A percentile compares a stretch with the other conserved stretches of the same genome.
These are phyloP conservation scores for Rosellinia necatrix DNA, from an alignment of 2,329 filamentous ascomycete genomes.

Conservation along the genomic window DNA sequence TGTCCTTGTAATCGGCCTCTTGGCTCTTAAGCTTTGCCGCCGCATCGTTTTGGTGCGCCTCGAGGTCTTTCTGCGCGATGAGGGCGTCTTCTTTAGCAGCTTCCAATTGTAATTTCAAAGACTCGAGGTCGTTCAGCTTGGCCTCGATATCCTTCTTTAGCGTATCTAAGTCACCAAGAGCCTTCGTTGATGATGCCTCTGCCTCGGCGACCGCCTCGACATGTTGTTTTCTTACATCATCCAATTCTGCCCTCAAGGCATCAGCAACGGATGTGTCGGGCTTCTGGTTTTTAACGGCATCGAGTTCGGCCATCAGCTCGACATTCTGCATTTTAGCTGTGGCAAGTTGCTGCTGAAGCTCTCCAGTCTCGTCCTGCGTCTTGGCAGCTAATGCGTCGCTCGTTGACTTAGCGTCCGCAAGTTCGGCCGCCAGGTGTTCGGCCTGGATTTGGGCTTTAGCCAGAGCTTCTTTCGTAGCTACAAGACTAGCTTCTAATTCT, in stretches of 20 bases:
- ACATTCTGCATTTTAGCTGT: slow-evolving; percentile 65
- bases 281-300: slow-evolving; percentile 60
- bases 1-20: slow-evolving; percentile 64
- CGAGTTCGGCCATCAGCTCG: slow-evolving; percentile 63
- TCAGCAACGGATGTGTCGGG: slow-evolving; percentile 61
- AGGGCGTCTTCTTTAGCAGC: slow-evolving; percentile 41
- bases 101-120: slow-evolving; percentile 51
- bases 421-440: slow-evolving; percentile 41
- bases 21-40: slow-evolving; percentile 59
- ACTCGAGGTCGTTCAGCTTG: slow-evolving; percentile 40
- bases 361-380: slow-evolving; percentile 53
- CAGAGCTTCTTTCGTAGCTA: slow-evolving; percentile 41
- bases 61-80: slow-evolving; percentile 57
- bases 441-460: slow-evolving; percentile 39
- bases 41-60: slow-evolving; percentile 55
- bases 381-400: slow-evolving; percentile 47
- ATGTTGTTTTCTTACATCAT: slow-evolving; percentile 52
- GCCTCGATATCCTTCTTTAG: slow-evolving; percentile 41
- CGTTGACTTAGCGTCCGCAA: slow-evolving; percentile 42
- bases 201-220: slow-evolving; percentile 49
- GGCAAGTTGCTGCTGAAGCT: slow-evolving; percentile 58
- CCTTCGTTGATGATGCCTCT: slow-evolving; percentile 41
- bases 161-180: slow-evolving; percentile 36
- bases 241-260: slow-evolving; percentile 55
- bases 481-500: slow-evolving; percentile 43